phyloP scores from a whole-genome alignment of 495 filamentous ascomycete species.

The Talaromyces stipitatus region DNA sequence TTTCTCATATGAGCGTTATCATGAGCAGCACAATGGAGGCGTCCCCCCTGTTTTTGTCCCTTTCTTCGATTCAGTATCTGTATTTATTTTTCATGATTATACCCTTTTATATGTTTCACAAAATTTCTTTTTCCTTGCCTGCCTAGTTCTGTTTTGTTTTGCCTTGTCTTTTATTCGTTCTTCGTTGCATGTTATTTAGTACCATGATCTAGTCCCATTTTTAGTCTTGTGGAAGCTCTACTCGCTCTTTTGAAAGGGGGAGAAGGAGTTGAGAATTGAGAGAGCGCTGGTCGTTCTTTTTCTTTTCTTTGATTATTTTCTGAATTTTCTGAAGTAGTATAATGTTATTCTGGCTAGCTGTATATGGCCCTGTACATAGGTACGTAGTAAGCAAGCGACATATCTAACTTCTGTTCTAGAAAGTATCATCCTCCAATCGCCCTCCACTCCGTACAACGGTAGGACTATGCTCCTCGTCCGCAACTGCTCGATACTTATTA shows the following conservation, averaged over 20 bases:
- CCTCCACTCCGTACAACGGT: conserved; percentile 64
- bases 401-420: conserved; percentile 30
- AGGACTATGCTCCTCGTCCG: conserved; percentile 58
- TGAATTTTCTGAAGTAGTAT: not conserved
- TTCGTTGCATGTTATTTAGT: conserved; percentile 1
- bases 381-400: no score
- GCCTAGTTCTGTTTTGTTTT: not conserved
- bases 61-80: not conserved
- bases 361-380: no score
- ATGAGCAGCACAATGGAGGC: not conserved
- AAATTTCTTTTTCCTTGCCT: not conserved
- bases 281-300: conserved; percentile 1
- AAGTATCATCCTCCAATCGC: conserved; percentile 62
- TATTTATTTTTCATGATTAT: conserved; percentile 7
- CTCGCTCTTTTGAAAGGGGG: not conserved
- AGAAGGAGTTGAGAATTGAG: not conserved
- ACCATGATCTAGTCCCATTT: not conserved
- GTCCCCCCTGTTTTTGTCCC: not conserved
- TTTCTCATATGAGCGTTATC: not conserved
- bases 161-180: not conserved
- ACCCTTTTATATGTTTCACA: conserved; percentile 1
- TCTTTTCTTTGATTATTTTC: not conserved
- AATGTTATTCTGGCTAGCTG: no score
- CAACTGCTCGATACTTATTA: conserved; percentile 7
- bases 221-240: not conserved